Base-by-base conservation (phyloP, 352 stramenopile genomes). In the Globisporangium radiosum region DNA sequence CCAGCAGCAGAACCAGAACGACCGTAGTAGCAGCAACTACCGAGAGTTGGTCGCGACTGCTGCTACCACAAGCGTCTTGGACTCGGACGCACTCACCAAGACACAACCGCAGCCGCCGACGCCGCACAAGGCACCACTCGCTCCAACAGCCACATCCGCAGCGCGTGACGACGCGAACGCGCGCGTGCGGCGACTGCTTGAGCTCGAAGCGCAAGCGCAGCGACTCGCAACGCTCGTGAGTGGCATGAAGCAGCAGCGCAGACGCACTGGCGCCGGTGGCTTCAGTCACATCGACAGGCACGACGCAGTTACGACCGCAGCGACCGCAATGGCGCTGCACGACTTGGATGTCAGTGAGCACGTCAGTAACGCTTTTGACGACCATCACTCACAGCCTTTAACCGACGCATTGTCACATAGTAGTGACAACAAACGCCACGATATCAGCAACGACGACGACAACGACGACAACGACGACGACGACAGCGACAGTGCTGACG, bases 151-250 rank as follows among this genome's bases (percentile, higher is more conserved):
- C 6, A 13, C 10, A 17, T 5, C 19, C 7, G 8, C n/a, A 3
- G 3, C 47, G 33, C 0, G 4, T 13, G 43, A 14, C 7, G 39
- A 57, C 45, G 33, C 25, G 4, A 42, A 65, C 11, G 42, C 47
- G 38, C 48, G 54, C 1, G 0, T 65, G 43, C 54, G 11, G 2
- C 36, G 60, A 19, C 38, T 65, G 13, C 37, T 65, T 25, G 54
- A 50, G 54, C 54, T 65, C 33, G 60, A 65, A 19, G 54, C 56
- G 42, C 60, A 65, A 45, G 33, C 54, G 3, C 15, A 7, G 36
- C 37, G n/a, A n/a, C 53, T 65, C 38, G 54, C 60, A 17, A 39
- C 11, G 48, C 54, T 65, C 7, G 54, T 65, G 39, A 61, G 2
- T 11, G 48, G 36, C 33, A 54, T 65, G 13, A 56, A 65, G 25